phyloP scores from a whole-genome alignment of 768 basidiomycete genomes.

The Dictyophora rubrovolvata region DNA sequence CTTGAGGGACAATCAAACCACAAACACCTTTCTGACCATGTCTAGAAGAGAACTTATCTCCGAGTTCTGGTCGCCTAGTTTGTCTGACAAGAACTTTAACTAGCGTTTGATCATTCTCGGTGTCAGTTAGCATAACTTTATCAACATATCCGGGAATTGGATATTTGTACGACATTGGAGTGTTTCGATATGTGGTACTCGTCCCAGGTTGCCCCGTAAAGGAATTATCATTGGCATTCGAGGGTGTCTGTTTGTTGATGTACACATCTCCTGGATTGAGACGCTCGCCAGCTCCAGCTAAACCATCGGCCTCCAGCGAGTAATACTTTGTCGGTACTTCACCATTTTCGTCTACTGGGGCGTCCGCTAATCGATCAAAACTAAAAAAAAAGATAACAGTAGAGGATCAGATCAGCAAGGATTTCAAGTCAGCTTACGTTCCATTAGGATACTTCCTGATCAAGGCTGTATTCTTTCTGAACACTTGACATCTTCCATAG shows the following conservation, averaged over 20 bases:
- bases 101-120: conserved; percentile 90
- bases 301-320: conserved; percentile 85
- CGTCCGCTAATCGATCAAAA: conserved; percentile 90
- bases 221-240: conserved; percentile 86
- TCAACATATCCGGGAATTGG: conserved; percentile 92
- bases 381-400: conserved; percentile 26
- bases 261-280: conserved; percentile 91
- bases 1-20: conserved; percentile 96
- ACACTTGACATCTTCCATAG: conserved; percentile 94
- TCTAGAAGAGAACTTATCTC: conserved; percentile 96
- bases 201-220: conserved; percentile 70
- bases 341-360: conserved; percentile 77
- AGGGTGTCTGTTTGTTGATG: conserved; percentile 94
- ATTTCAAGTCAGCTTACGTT: conserved; percentile 52
- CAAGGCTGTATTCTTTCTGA: conserved; percentile 90
- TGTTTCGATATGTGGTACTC: conserved; percentile 81
- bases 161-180: conserved; percentile 88
- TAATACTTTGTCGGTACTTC: conserved; percentile 75
- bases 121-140: conserved; percentile 96
- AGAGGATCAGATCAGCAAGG: not conserved
- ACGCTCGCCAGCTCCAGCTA: conserved; percentile 90
- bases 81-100: conserved; percentile 97
- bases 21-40: conserved; percentile 99
- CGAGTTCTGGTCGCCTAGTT: conserved; percentile 90
- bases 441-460: conserved; percentile 96